Base-by-base conservation (phyloP, 805 yeast species). In the Saccharomyces paradoxus region DNA sequence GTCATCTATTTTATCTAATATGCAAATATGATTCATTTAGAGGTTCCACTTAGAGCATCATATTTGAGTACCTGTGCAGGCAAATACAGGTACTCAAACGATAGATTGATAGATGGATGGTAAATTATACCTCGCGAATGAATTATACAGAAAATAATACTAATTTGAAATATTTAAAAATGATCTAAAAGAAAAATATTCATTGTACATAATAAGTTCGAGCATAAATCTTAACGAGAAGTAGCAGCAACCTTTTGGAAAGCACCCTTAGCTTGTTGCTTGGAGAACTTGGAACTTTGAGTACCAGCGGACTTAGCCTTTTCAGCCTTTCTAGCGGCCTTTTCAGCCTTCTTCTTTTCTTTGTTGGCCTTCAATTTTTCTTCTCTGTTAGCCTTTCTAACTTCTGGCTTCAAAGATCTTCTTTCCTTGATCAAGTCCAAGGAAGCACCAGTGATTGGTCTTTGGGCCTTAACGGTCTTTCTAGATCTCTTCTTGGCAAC, bases 391-490 rank as follows among this genome's bases (percentile, higher is more conserved):
- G 96, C 96, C 83, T 89, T 87, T 83, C 96, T 91, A 74, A 84
- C 91, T 77, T 89, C 92, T 75, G 97, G 96, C 81, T 89, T 88
- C 76, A 81, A 80, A 71, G 86, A 72, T 81, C 97, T 89, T 85
- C 94, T 88, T 83, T 91, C 96, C 81, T 88, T 90, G 81, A 91
- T 91, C 75, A 89, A 84, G 68, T 92, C 97, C 71, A 91, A 82
- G 71, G 97, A 87, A 74, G 97, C 97, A 83, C 98, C 97, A 67
- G 91, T 97, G 75, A 91, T 85, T 64, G 95, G 96, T 84, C 97
- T 91, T 82, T 89, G 96, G 79, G 86, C 83, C 86, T 91, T 91
- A 79, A 89, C 92, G 73, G 96, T 77, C 84, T 88, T 90, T 84
- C 96, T 90, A 70, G 91, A 66, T 80, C 96, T 87, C 85, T 87